Evolutionary conservation across 768 basidiomycete genomes (phyloP).

Genomic region (Pholiota conissans): DNA sequence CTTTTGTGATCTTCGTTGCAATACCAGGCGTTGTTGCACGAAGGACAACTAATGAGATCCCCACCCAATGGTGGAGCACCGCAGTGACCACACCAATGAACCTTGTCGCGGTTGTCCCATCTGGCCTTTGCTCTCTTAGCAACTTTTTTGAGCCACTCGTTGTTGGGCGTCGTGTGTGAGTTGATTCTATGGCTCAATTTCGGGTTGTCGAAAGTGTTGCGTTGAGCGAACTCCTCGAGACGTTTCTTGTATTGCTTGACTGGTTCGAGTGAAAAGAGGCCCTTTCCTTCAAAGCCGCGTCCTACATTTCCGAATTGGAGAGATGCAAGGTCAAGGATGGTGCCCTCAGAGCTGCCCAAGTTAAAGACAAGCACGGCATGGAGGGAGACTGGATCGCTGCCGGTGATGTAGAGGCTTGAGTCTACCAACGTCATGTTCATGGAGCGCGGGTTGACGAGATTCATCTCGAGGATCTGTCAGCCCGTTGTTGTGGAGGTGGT

Average conservation of each 20-base stretch:
- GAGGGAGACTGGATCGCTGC: slow-evolving; percentile 1
- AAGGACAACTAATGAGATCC: slow-evolving; percentile 16
- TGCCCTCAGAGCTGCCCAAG: slow-evolving; percentile 10
- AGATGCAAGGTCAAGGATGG: slow-evolving; percentile 21
- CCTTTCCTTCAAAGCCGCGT: slow-evolving; percentile 19
- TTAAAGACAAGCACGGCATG: slow-evolving; percentile 23
- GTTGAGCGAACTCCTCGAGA: slow-evolving; percentile 14
- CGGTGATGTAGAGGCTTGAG: slow-evolving; percentile 14
- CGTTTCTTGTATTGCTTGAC: slow-evolving; percentile 11
- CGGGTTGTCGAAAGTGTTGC: slow-evolving; percentile 13
- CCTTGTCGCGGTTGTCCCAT: slow-evolving; percentile 19
- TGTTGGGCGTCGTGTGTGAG: too few relatives aligned
- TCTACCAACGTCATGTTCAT: slow-evolving; percentile 13
- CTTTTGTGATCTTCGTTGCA: slow-evolving; percentile 21
- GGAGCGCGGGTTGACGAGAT: slow-evolving; percentile 9
- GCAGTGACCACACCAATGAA: slow-evolving; percentile 23
- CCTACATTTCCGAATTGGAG: slow-evolving; percentile 25
- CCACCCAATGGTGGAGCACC: slow-evolving; percentile 17
- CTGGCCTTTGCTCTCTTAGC: slow-evolving; percentile 17
- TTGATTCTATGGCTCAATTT: slow-evolving; percentile 4
- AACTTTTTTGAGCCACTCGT: too few relatives aligned
- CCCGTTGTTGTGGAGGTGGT: slow-evolving; percentile 10
- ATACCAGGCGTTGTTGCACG: slow-evolving; percentile 17
- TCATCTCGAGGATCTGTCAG: slow-evolving; percentile 19
- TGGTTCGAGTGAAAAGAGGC: slow-evolving; percentile 23